Base-by-base conservation (phyloP, 768 basidiomycete genomes). In the Pholiota conissans region DNA sequence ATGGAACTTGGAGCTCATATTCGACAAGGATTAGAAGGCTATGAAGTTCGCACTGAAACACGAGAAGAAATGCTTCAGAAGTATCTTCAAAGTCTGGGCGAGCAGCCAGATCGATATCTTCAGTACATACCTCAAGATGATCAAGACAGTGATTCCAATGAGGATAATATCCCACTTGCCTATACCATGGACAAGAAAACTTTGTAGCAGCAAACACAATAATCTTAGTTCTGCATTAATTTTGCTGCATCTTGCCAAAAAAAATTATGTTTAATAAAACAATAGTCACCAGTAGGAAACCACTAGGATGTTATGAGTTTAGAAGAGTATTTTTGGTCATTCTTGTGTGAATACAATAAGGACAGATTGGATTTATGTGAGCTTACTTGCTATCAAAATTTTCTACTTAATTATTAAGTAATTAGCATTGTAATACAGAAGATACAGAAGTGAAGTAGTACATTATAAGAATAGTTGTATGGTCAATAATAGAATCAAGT, bases 1-100 rank as follows among this genome's bases (percentile, higher is more conserved):
- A 22, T 24, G 3, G 39, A 56, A 6, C 67, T 61, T 4, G 46
- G 60, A 29, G 59, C 66, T 5, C 71, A 69, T 29, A 76, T 90
- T 47, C 77, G 92, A 52, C 73, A 83, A 42, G 91, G 92, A 20
- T 93, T 91, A 13, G 93, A 94, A 72, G 92, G 92, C 3, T 90
- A 86, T 63, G 92, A 94, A 66, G 84, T 90, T 46, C 79, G 78
- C 13, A 72, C 82, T 10, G 72, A 82, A 34, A 76, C 82, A 45
- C 76, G 91, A 56, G 88, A 91, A 65, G 82, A 80, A 45, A 78
- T 92, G 74, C 70, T 93, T 37, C 73, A 69, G 56, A 73, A 77
- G 49, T 87, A 89, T 69, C 69, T 92, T 29, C 71, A 72, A 55
- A 75, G 75, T 39, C 68, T 84, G 32, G 81, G 82, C 8, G 79